phyloP scores from a whole-genome alignment of 176 grass and related monocot species.

The Triticum timopheevii region DNA sequence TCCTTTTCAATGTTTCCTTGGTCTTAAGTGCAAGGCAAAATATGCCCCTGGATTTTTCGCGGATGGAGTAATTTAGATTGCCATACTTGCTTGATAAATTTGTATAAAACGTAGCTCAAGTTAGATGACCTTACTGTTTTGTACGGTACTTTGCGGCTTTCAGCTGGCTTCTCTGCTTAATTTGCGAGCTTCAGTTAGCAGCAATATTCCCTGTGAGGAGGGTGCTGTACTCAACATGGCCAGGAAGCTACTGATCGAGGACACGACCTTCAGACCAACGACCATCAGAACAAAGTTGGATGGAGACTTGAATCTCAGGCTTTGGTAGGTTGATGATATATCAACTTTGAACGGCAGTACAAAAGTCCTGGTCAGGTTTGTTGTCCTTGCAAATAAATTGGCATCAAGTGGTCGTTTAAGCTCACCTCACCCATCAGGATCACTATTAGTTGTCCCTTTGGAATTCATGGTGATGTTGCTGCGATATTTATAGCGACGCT shows the following conservation, averaged over 20 bases:
- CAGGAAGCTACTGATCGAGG: slow-evolving; percentile 57
- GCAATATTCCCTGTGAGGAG: slow-evolving; percentile 51
- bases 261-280: slow-evolving; percentile 37
- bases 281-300: slow-evolving; percentile 51
- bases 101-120: background rate
- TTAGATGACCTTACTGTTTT: background rate
- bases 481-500: too few species aligned
- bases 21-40: background rate
- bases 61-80: background rate
- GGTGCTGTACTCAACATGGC: slow-evolving; percentile 45
- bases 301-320: slow-evolving; percentile 71
- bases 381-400: slow-evolving; percentile 40
- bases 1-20: background rate
- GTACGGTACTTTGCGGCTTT: background rate
- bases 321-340: slow-evolving; percentile 41
- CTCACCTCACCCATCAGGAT: slow-evolving; percentile 26
- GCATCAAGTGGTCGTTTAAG: slow-evolving; percentile 19
- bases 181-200: background rate
- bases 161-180: background rate
- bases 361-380: slow-evolving; percentile 16
- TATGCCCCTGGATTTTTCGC: background rate
- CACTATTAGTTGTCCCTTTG: background rate
- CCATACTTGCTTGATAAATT: background rate
- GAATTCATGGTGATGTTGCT: too few species aligned
- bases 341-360: slow-evolving; percentile 9